These are phyloP conservation scores for Pyricularia sp. DNA, from an alignment of 2,329 filamentous ascomycete genomes.

Conservation along the genomic window DNA sequence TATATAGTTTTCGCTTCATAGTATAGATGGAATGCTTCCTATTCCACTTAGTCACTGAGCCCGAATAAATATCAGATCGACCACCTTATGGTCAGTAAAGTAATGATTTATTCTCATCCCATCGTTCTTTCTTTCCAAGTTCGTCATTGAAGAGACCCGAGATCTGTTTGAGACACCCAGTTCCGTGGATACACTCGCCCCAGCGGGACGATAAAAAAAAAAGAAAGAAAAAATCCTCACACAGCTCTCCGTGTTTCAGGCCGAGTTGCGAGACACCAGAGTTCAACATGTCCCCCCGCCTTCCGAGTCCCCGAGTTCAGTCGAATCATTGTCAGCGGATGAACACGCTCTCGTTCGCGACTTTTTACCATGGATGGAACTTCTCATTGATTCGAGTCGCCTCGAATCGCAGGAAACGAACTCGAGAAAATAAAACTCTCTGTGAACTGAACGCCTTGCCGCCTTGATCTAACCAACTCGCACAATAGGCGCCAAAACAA, in stretches of 20 bases:
- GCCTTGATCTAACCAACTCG: neutral
- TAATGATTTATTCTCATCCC: neutral
- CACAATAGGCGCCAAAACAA: neutral
- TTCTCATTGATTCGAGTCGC: neutral
- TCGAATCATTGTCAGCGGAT: neutral
- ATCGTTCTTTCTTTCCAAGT: neutral
- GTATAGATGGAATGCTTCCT: neutral
- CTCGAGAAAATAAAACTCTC: neutral
- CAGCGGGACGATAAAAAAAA: no score
- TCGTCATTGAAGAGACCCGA: neutral
- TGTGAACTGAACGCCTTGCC: neutral
- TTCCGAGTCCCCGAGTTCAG: neutral
- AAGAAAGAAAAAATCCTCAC: neutral
- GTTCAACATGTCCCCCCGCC: neutral
- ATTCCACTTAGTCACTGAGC: neutral
- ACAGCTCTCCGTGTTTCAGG: neutral
- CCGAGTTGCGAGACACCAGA: neutral
- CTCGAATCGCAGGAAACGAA: neutral
- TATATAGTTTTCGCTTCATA: neutral
- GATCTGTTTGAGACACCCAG: neutral
- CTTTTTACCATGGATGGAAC: neutral
- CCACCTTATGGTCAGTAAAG: neutral
- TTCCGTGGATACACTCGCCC: neutral
- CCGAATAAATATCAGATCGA: neutral
- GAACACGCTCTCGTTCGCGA: neutral